These are phyloP conservation scores for Symmetrospora coprosmae DNA, from an alignment of 768 basidiomycete genomes.

Conservation along the genomic window DNA sequence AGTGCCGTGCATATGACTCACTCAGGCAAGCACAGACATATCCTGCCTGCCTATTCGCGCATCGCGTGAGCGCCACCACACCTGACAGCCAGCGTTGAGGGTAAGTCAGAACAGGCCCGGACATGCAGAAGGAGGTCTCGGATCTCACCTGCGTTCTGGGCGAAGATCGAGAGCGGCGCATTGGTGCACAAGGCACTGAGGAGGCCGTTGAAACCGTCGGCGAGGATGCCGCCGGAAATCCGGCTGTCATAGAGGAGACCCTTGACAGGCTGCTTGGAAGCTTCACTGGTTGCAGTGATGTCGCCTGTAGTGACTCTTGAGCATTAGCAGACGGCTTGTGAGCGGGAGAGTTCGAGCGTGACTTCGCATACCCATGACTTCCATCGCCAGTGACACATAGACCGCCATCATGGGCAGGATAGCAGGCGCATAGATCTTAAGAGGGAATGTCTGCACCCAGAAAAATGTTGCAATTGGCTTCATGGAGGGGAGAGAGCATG, in stretches of 20 bases:
- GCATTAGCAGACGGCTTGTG: neutral
- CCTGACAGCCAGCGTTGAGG: neutral
- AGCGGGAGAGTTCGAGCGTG: neutral
- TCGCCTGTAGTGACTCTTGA: conserved; percentile 58
- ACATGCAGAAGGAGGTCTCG: neutral
- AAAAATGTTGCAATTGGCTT: neutral
- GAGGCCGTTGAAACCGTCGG: conserved; percentile 68
- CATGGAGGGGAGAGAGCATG: conserved; percentile 48
- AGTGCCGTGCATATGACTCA: too few species aligned
- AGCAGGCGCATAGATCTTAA: conserved; percentile 58
- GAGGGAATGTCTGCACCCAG: conserved; percentile 60
- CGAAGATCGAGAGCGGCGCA: conserved; percentile 63
- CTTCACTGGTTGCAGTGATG: conserved; percentile 47
- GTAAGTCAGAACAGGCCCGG: neutral
- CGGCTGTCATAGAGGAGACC: conserved; percentile 65
- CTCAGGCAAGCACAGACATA: conserved; percentile 59
- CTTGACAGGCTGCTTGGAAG: conserved; percentile 57
- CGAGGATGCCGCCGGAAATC: conserved; percentile 67
- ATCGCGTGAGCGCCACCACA: conserved; percentile 62
- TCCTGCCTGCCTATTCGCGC: conserved; percentile 64
- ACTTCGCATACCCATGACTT: conserved; percentile 40
- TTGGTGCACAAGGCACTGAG: conserved; percentile 67
- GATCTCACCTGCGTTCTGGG: conserved; percentile 40
- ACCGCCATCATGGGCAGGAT: conserved; percentile 52
- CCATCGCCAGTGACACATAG: conserved; percentile 61